Evolutionary conservation across 805 yeast species (phyloP), one percentile per base, ranked within the genome.

Genomic region (Debaryomyces hansenii): DNA sequence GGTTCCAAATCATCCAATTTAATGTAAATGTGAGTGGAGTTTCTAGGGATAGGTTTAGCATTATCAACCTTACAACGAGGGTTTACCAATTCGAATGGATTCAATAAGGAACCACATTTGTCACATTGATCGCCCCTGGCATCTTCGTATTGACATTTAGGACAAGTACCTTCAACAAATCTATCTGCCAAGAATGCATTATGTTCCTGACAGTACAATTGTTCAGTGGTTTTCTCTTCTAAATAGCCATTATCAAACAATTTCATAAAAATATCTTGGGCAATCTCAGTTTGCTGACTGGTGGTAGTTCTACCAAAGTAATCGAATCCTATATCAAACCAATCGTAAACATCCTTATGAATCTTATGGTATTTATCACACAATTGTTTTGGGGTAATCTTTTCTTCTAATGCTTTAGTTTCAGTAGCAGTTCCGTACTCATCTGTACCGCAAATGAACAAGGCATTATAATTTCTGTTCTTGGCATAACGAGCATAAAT

Each of bases 111-210:
- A 54, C 99, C 99, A 77, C 99, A 94, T 60, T 85, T 85, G 69
- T 94, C 99, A 79, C 99, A 94, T 75, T 94, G 99, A 69, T 94
- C 99, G 58, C 99, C 99, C 69, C 99, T 84, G 28, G 99, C 99
- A 66, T 94, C 99, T 52, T 87, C 96, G 64, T 90, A 94, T 38
- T 76, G 80, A 75, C 99, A 94, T 68, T 85, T 85, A 48, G 98
- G 98, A 74, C 99, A 94, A 42, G 84, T 88, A 56, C 99, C 99
- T 72, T 94, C 98, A 31, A 94, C 99, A 59, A 82, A 94, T 66
- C 99, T 79, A 66, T 94, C 99, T 47, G 99, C 99, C 49, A 94
- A 77, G 70, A 83, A 94, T 3, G 96, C 90, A 33, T 90, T 76
- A 70, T 94, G 99, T 47, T 78, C 83, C 43, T 89, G 87, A 72